Percentiles rank a stretch among this genome's conserved stretches.
Evolutionary conservation across 1,139 yeast species (phyloP).

Genomic region (Yamadazyma epiphylla): DNA sequence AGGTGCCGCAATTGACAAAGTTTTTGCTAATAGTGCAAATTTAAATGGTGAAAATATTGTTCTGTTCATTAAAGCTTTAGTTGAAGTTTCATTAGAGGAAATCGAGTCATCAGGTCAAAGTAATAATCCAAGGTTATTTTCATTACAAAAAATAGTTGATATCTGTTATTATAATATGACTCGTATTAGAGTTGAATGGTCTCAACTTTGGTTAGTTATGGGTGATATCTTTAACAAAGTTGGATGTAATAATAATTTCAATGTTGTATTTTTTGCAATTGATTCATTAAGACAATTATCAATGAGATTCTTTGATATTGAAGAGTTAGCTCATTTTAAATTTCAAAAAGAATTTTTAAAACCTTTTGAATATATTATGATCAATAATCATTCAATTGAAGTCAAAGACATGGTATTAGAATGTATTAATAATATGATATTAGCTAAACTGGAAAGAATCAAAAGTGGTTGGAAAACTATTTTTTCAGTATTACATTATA

Average conservation of each 20-base stretch:
- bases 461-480: constrained; percentile 96
- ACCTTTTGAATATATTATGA: constrained; percentile 82
- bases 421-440: constrained; percentile 81
- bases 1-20: constrained; percentile 80
- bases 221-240: constrained; percentile 85
- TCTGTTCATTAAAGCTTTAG: constrained; percentile 80
- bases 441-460: constrained; percentile 69
- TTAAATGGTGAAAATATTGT: constrained; percentile 82
- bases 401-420: constrained; percentile 90
- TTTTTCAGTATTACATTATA: constrained; percentile 68
- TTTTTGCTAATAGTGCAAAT: constrained; percentile 78
- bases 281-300: constrained; percentile 93
- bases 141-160: constrained; percentile 92
- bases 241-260: constrained; percentile 73
- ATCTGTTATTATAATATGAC: constrained; percentile 97
- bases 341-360: constrained; percentile 91
- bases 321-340: constrained; percentile 91
- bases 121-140: constrained; percentile 82
- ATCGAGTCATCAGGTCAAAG: constrained; percentile 85
- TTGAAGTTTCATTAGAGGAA: constrained; percentile 86
- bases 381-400: constrained; percentile 61
- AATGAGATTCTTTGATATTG: constrained; percentile 87
- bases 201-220: constrained; percentile 91
- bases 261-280: constrained; percentile 83
- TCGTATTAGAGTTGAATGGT: constrained; percentile 95